phyloP scores from a whole-genome alignment of 495 filamentous ascomycete genomes.

The Xylaria castorea region DNA sequence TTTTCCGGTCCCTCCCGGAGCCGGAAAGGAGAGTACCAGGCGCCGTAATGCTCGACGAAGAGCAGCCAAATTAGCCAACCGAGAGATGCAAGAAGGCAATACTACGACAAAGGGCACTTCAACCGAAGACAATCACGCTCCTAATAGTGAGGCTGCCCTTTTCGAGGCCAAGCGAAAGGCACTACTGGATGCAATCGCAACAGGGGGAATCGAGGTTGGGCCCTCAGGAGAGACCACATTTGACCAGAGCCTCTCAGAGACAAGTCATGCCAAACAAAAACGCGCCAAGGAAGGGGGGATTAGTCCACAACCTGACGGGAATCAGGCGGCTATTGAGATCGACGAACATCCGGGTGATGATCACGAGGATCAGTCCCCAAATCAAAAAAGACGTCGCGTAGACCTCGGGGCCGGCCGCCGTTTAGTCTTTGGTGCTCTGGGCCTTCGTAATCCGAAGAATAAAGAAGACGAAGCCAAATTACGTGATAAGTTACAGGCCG shows the following conservation, averaged over 20 bases:
- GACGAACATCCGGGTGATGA: constrained; percentile 23
- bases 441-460: constrained; percentile 68
- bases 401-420: constrained; percentile 71
- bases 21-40: constrained; percentile 47
- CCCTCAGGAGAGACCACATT: constrained; percentile 28
- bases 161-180: constrained; percentile 40
- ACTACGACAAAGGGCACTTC: background rate
- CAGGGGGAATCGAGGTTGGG: constrained; percentile 39
- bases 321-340: background rate
- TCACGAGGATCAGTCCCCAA: constrained; percentile 33
- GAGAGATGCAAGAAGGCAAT: background rate
- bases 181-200: constrained; percentile 35
- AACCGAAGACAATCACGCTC: background rate
- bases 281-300: constrained; percentile 8
- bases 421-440: constrained; percentile 76
- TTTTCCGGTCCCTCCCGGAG: constrained; percentile 37
- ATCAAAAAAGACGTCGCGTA: constrained; percentile 56
- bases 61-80: constrained; percentile 36
- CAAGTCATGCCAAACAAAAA: constrained; percentile 29
- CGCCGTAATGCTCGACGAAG: constrained; percentile 53
- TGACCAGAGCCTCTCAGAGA: background rate
- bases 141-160: constrained; percentile 31
- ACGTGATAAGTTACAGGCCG: constrained; percentile 61
- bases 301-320: background rate
- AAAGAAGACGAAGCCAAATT: constrained; percentile 70